A percentile compares a stretch with the other conserved stretches of the same genome.
Conservation (phyloP, 495 filamentous ascomycete species). For the Penicillium cataractarum region DNA sequence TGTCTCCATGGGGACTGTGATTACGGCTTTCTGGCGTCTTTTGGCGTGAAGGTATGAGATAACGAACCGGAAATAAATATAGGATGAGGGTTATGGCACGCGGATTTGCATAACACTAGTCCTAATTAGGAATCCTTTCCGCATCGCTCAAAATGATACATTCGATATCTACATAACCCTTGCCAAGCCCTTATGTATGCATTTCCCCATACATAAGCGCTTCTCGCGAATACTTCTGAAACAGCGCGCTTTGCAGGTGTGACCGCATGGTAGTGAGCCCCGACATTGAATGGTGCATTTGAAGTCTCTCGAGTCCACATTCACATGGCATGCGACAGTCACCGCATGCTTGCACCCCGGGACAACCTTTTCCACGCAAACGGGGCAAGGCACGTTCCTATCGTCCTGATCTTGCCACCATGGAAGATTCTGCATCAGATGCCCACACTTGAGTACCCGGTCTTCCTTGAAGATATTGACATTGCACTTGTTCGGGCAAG, state of each 20-base stretch:
- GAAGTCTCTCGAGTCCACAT: conserved; percentile 40
- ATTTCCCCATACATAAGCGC: too few species aligned
- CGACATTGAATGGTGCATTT: conserved; percentile 54
- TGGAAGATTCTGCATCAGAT: conserved; percentile 45
- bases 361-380: conserved; percentile 46
- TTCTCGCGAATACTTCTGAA: conserved; percentile 51
- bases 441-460: conserved; percentile 62
- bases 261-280: conserved; percentile 57
- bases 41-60: not conserved
- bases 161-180: too few species aligned
- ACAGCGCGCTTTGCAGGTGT: conserved; percentile 60
- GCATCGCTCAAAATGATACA: too few species aligned
- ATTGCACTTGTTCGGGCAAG: conserved; percentile 54
- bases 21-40: not conserved
- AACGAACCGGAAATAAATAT: not conserved
- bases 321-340: conserved; percentile 51
- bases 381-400: conserved; percentile 39
- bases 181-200: too few species aligned
- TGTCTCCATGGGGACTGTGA: not conserved
- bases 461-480: conserved; percentile 38
- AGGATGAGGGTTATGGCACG: too few species aligned
- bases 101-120: too few species aligned
- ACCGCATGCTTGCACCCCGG: conserved; percentile 59
- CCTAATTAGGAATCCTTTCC: too few species aligned
- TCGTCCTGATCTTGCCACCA: conserved; percentile 58